Percentiles rank a stretch among this genome's conserved stretches.
These are phyloP conservation scores for Glycine soja DNA, from an alignment of 306 rosid genomes.

Conservation along the genomic window DNA sequence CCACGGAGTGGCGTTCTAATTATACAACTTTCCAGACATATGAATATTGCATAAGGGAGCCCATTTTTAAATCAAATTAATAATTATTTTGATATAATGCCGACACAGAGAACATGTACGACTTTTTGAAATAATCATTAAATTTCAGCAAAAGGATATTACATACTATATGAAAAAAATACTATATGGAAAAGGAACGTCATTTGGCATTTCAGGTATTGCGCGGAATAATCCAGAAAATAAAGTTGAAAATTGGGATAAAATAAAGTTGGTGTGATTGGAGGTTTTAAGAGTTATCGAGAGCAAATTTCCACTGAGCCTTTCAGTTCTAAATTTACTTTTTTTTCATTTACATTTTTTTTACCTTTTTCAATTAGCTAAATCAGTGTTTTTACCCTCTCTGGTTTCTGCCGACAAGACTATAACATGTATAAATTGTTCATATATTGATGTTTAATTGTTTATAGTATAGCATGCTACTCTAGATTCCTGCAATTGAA, in stretches of 20 bases:
- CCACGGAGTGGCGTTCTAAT: no score
- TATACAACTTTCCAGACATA: no score
- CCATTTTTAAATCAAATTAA: no score
- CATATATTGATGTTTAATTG: neutral
- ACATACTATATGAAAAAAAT: no score
- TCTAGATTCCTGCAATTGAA: neutral
- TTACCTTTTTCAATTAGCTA: neutral
- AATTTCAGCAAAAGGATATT: neutral
- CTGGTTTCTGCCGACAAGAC: neutral
- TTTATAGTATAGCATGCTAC: neutral
- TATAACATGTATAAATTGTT: neutral
- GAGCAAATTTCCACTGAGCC: conserved; percentile 95
- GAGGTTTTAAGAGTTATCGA: conserved; percentile 94
- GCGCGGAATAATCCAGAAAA: neutral
- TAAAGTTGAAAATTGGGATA: no score
- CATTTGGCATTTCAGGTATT: no score
- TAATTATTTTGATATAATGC: neutral
- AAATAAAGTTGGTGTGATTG: conserved; percentile 59
- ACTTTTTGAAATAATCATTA: neutral
- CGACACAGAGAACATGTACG: neutral
- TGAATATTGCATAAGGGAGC: no score
- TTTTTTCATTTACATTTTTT: conserved; percentile 24
- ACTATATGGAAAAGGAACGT: neutral
- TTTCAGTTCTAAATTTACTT: conserved; percentile 93
- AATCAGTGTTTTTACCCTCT: neutral